Conservation (phyloP, 2,329 filamentous ascomycete genomes). For the Geosmithia morbida region DNA sequence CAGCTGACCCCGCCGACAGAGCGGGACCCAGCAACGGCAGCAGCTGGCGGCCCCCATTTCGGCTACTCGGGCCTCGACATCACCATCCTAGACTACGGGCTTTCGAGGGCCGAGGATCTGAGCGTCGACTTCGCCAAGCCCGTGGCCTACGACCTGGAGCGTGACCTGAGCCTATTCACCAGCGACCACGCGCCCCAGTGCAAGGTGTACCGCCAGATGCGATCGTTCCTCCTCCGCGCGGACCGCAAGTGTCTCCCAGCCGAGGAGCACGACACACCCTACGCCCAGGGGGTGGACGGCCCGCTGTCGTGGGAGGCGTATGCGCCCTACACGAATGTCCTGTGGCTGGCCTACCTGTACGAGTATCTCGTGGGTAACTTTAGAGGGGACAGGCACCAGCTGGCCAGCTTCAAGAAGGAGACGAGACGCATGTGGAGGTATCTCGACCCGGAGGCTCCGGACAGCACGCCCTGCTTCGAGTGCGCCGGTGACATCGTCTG, state of each 20-base stretch:
- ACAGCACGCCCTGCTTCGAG: slow-evolving; percentile 32
- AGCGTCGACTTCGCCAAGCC: slow-evolving; percentile 18
- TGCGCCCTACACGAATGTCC: slow-evolving; percentile 47
- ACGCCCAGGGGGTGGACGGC: slow-evolving; percentile 28
- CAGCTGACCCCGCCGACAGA: slow-evolving; percentile 20
- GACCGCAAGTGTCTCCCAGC: slow-evolving; percentile 35
- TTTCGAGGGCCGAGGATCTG: slow-evolving; percentile 41
- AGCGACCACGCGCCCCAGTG: slow-evolving; percentile 46
- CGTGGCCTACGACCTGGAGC: slow-evolving; percentile 44
- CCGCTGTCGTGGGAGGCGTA: slow-evolving; percentile 38
- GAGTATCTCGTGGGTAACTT: slow-evolving; percentile 34
- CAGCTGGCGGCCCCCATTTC: slow-evolving; percentile 21
- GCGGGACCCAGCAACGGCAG: slow-evolving; percentile 11
- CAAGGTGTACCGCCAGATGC: slow-evolving; percentile 47
- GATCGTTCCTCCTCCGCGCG: slow-evolving; percentile 37
- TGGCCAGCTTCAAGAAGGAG: slow-evolving; percentile 28
- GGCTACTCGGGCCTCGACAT: slow-evolving; percentile 48
- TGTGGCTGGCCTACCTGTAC: slow-evolving; percentile 51
- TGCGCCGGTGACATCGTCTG: slow-evolving; percentile 41
- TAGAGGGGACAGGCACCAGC: slow-evolving; percentile 26
- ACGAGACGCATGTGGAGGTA: slow-evolving; percentile 40
- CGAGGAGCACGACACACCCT: slow-evolving; percentile 28
- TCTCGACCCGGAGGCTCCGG: slow-evolving; percentile 34
- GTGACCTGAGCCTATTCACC: slow-evolving; percentile 43
- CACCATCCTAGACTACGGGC: slow-evolving; percentile 50